Percentiles rank a stretch among this genome's conserved stretches.
phyloP scores from a whole-genome alignment of 2,329 filamentous ascomycete genomes.

The Huntiella abstrusa region DNA sequence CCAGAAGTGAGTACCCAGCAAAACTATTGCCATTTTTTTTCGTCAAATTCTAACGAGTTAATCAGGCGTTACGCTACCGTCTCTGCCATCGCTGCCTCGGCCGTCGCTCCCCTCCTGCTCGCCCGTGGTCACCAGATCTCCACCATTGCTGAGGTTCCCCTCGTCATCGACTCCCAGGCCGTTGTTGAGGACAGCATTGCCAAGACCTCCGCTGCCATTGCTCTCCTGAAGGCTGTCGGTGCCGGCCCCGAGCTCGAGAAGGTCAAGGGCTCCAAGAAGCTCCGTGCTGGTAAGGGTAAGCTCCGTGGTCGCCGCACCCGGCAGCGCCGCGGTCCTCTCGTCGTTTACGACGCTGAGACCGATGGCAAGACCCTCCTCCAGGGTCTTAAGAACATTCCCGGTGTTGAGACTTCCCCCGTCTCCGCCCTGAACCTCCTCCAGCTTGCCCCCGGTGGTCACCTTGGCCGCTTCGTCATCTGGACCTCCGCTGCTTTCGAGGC shows the following conservation, averaged over 20 bases:
- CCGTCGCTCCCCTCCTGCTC: constrained; percentile 82
- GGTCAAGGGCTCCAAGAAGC: constrained; percentile 91
- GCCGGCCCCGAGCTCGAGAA: constrained; percentile 82
- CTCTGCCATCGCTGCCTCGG: constrained; percentile 91
- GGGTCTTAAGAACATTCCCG: constrained; percentile 97
- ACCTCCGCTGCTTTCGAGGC: constrained; percentile 92
- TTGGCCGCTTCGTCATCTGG: constrained; percentile 98
- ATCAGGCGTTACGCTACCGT: constrained; percentile 85
- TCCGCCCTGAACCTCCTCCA: constrained; percentile 95
- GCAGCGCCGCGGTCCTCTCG: constrained; percentile 91
- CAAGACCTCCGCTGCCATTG: constrained; percentile 77
- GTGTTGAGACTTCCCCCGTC: constrained; percentile 91
- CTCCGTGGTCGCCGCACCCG: constrained; percentile 88
- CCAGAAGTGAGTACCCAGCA: constrained; percentile 55
- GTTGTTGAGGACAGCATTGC: constrained; percentile 62
- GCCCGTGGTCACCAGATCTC: constrained; percentile 94
- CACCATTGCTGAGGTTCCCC: constrained; percentile 84
- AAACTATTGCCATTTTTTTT: background rate
- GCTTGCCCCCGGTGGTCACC: constrained; percentile 95
- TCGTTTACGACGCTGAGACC: constrained; percentile 90
- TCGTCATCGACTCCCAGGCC: constrained; percentile 80
- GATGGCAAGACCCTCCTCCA: constrained; percentile 87
- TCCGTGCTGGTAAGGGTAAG: constrained; percentile 98
- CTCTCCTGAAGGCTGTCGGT: constrained; percentile 78
- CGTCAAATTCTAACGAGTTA: constrained; percentile 15